These are phyloP conservation scores for Lunasporangiospora selenospora DNA, from an alignment of 192 early-diverging fungal species.

Conservation along the genomic window DNA sequence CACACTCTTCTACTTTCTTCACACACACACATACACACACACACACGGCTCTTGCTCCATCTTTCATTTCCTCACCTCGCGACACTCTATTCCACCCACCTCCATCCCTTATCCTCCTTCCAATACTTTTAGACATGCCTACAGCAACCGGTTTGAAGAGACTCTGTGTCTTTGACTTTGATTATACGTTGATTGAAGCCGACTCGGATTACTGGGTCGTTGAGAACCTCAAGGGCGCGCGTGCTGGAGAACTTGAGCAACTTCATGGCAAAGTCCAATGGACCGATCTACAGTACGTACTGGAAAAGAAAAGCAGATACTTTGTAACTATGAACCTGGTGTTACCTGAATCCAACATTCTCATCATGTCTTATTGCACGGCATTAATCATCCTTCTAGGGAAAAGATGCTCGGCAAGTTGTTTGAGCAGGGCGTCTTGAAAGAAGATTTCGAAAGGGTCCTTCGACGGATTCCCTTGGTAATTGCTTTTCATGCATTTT, in stretches of 20 bases:
- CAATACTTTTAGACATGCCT: conserved; percentile 29
- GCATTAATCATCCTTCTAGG: no score
- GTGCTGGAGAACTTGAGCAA: conserved; percentile 34
- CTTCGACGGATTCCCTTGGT: no score
- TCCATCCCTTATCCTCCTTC: background rate
- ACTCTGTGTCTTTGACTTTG: conserved; percentile 71
- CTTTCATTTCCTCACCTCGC: background rate
- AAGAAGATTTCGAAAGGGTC: no score
- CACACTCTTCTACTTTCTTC: no score
- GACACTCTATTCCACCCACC: no score
- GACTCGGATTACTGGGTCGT: conserved; percentile 65
- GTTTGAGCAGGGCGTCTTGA: no score
- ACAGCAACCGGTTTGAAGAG: conserved; percentile 23
- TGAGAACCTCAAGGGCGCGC: conserved; percentile 32
- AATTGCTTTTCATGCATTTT: no score
- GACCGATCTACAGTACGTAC: conserved; percentile 66
- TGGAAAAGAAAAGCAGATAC: conserved; percentile 9
- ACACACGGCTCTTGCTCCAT: background rate
- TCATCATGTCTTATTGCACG: no score
- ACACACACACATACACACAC: background rate
- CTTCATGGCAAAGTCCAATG: conserved; percentile 50
- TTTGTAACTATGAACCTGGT: background rate
- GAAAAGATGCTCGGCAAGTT: no score
- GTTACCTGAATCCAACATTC: background rate
- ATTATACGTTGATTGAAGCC: conserved; percentile 70